A percentile compares a stretch with the other conserved stretches of the same genome.
phyloP scores from a whole-genome alignment of 768 basidiomycete species.

The Pleurotus cornucopiae region DNA sequence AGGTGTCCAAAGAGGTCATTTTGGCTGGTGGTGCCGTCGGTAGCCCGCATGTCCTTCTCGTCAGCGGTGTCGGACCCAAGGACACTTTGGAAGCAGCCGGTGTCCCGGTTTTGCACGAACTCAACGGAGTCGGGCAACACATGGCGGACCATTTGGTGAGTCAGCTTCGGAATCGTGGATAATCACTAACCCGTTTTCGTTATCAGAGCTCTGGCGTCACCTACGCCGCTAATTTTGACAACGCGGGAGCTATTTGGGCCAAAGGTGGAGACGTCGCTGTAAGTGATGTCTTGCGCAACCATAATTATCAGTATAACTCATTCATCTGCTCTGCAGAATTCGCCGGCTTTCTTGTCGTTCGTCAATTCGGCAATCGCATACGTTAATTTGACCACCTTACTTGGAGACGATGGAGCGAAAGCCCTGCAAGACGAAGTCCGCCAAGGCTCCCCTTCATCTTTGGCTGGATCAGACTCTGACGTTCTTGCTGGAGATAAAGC shows the following conservation, averaged over 20 bases:
- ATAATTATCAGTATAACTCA: not conserved
- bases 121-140: slow-evolving; percentile 31
- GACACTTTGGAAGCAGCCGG: slow-evolving; percentile 41
- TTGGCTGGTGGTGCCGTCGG: slow-evolving; percentile 46
- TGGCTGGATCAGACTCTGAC: slow-evolving; percentile 29
- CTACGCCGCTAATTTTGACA: slow-evolving; percentile 1
- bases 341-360: slow-evolving; percentile 34
- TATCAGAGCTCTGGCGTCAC: slow-evolving; percentile 8
- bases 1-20: slow-evolving; percentile 60
- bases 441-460: slow-evolving; percentile 30
- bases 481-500: slow-evolving; percentile 54
- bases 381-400: slow-evolving; percentile 37
- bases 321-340: slow-evolving; percentile 2
- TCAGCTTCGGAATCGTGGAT: not conserved
- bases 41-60: slow-evolving; percentile 45
- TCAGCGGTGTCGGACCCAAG: slow-evolving; percentile 50
- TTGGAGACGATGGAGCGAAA: slow-evolving; percentile 27
- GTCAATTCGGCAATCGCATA: slow-evolving; percentile 52
- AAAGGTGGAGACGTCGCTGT: slow-evolving; percentile 5
- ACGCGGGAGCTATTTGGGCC: not conserved
- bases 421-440: slow-evolving; percentile 28
- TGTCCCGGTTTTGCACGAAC: slow-evolving; percentile 32
- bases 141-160: slow-evolving; percentile 2
- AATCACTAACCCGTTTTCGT: not conserved
- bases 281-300: not conserved